phyloP scores from a whole-genome alignment of 192 early-diverging fungal genomes.

The Spizellomyces punctatus region DNA sequence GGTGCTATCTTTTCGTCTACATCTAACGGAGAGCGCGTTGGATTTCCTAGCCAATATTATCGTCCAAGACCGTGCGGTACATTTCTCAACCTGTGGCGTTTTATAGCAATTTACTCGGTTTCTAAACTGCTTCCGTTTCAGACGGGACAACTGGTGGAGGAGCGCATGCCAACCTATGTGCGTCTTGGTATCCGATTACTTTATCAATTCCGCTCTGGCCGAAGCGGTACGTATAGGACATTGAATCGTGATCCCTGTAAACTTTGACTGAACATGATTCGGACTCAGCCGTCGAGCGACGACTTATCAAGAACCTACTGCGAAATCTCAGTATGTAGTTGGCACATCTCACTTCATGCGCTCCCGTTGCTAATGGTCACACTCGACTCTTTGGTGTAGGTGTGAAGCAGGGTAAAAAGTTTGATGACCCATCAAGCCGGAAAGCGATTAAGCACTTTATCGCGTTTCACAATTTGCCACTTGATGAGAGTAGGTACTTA shows the following conservation, averaged over 20 bases:
- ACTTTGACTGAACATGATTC: conserved; percentile 1
- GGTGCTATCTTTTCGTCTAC: conserved; percentile 6
- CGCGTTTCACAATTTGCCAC: conserved; percentile 67
- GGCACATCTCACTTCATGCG: too few species aligned
- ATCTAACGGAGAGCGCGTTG: neutral
- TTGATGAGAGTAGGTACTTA: conserved; percentile 51
- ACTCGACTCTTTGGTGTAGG: conserved; percentile 5
- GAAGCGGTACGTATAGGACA: conserved; percentile 11
- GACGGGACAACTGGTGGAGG: conserved; percentile 71
- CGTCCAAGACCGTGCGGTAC: conserved; percentile 62
- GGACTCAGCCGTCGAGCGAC: conserved; percentile 33
- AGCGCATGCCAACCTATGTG: conserved; percentile 77
- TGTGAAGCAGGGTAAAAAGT: conserved; percentile 71
- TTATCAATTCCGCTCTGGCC: conserved; percentile 62
- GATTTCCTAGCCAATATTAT: conserved; percentile 68
- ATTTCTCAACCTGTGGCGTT: neutral
- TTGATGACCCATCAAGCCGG: conserved; percentile 62
- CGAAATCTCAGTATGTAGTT: conserved; percentile 35
- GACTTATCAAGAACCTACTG: conserved; percentile 42
- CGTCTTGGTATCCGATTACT: conserved; percentile 78
- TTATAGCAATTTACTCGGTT: too few species aligned
- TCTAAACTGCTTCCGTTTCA: neutral
- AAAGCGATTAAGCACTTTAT: conserved; percentile 74
- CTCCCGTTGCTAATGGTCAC: too few species aligned
- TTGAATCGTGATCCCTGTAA: neutral